Base-by-base conservation (phyloP, 306 rosid genomes). In the Corylus heterophylla region DNA sequence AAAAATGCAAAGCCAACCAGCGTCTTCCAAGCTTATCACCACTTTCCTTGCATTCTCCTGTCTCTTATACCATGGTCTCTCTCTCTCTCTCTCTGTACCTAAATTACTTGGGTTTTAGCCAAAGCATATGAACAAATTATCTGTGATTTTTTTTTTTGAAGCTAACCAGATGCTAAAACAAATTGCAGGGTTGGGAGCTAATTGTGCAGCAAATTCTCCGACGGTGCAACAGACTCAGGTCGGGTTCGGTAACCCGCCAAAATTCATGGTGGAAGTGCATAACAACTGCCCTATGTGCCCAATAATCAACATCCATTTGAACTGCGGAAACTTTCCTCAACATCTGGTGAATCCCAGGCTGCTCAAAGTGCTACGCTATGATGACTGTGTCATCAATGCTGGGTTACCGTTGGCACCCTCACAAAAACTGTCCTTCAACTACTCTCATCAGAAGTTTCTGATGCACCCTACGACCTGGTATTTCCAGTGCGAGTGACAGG, bases 281-380 rank as follows among this genome's bases (percentile, higher is more conserved):
- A 85, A 80, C 80, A 74, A 69, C 72, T 85, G 88, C 78, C 81
- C 88, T 0, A 81, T 81, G 85, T 85, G 85, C 73, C 85, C 85
- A 1, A 58, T 85, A 4, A 85, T 85, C 75, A 64, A 85, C 52
- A 29, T 85, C 16, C 88, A 81, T n/a, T 50, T 85, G 72, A 78
- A 81, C 58, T 85, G 88, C 52, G 83, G 88, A 52, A 78, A 76
- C 68, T 85, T 85, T 48, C 67, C 88, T 58, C 88, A 84, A 62
- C 71, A 82, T 69, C 81, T 80, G 54, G 85, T 84, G 39, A 62
- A 54, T 54, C 87, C 85, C 22, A 77, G 71, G 78, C 74, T 50
- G 39, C 80, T 85, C 73, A 73, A 76, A 10, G 75, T 80, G 67
- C 18, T 80, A 1, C 73, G 55, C 20, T 44, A 27, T 4, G 69